Base-by-base conservation (phyloP, 1,284 basidiomycete genomes). In the Polyporus tsugae region DNA sequence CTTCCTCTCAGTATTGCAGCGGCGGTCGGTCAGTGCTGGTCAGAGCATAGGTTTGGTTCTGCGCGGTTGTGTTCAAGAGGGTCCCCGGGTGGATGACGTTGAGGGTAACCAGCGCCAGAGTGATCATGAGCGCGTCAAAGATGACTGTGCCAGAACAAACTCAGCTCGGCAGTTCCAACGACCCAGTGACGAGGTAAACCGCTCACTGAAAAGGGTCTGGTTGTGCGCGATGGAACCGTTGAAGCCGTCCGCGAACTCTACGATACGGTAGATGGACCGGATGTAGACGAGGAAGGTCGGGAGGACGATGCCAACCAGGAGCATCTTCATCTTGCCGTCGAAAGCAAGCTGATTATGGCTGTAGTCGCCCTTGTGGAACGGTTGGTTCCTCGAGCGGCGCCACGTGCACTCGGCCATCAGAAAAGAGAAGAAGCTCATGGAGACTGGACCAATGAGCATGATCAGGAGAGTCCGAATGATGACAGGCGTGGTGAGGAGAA, bases 121-220 rank as follows among this genome's bases (percentile, higher is more conserved):
- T 75, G 71, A 91, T 84, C 82, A 90, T 86, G 6, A 80, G 78
- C 6, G 84, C 89, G 68, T 91, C 89, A 9, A 91, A 82, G 19
- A 87, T 49, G 44, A 70, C 70, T 71, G 62, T 2, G 25, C 2
- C 19, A 25, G 5, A 9, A 9, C 2, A 13, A 6, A 6, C 41
- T 68, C 10, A 63, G 52, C 29, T 13, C 11, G 15, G 33, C 29
- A 4, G 11, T 25, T n/a, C 2, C 10, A 13, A 13, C 7, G 13
- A 46, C 44, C 3, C 25, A 13, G 11, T 9, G 4, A n/a, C 0
- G 22, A 38, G n/a, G 7, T 25, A 13, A 6, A 15, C 9, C 0
- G 60, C 63, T 41, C 68, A 86, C 85, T 84, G 80, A 89, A 88
- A 68, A 84, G 83, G 15, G 82, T 72, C 73, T 89, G 76, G 4